Base-by-base conservation (phyloP, 106 monocot species). In the Dendrobium officinale region DNA sequence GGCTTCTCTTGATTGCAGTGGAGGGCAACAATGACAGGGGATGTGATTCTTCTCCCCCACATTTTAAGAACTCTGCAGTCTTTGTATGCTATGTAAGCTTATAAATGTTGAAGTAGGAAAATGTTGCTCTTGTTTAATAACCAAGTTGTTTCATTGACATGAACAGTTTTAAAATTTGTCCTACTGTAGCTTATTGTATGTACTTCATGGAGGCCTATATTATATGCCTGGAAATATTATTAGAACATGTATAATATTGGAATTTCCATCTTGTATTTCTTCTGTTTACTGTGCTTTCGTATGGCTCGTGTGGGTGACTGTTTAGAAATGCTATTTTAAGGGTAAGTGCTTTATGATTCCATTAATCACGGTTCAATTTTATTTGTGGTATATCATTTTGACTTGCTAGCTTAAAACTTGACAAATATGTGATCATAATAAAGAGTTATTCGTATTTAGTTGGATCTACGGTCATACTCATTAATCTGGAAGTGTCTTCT, bases 1-100 rank as follows among this genome's bases (percentile, higher is more conserved):
- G 31, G 89, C 94, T 80, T 72, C 86, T 44, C 89, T 94, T 61
- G 94, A 98, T 40, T 98, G 97, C 80, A 59, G 19, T 42, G 81
- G 79, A 10, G 80, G 67, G 33, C 84, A 85, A 16, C 75, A 85
- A 51, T 83, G 43, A 70, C 7, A 19, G 0, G 37, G 37, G 26
- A 66, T 66, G 51, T 66, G 27, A 66, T 66, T 26, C 4, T 66
- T 66, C 24, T 66, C 6, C 64, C 13, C 51, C 13, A 51, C 10
- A 10, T 2, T 61, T 61, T 22, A 19, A 61, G 0, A 20, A 22
- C 4, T 22, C 24, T 58, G 15, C 58, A n/a, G 19, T 22, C 22
- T 22, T 22, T 61, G 5, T 61, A 61, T 22, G 22, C 70, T 15
- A 29, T 26, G 9, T 9, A 66, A 22, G 22, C 9, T 0, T 0